Evolutionary conservation across 2,329 filamentous ascomycete species (phyloP).

Genomic region (Bretziella fagacearum): DNA sequence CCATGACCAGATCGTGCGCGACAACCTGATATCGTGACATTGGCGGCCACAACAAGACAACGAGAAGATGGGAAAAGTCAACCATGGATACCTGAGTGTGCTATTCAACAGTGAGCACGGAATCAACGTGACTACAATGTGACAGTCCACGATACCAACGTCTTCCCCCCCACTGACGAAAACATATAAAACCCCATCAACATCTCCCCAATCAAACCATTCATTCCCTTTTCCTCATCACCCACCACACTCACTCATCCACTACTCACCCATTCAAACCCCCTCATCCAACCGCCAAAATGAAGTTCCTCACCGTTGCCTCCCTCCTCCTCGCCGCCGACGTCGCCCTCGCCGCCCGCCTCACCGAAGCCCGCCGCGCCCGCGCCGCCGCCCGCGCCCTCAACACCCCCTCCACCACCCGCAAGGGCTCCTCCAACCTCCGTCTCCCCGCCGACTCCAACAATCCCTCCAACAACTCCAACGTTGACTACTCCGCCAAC

Average conservation of each 20-base stretch:
- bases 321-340: conserved; percentile 5
- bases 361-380: conserved; percentile 10
- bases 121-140: not conserved
- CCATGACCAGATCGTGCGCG: not conserved
- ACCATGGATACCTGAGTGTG: not conserved
- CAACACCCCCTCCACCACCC: not conserved
- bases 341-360: conserved; percentile 5
- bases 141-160: not conserved
- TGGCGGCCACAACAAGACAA: not conserved
- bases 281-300: not conserved
- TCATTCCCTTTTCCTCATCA: not conserved
- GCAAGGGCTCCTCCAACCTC: conserved; percentile 5
- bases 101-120: not conserved
- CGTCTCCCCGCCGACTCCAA: conserved; percentile 5
- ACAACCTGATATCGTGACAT: not conserved
- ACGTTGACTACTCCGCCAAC: conserved; percentile 18
- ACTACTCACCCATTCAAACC: not conserved
- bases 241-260: not conserved
- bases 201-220: not conserved
- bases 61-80: not conserved
- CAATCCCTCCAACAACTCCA: conserved; percentile 3
- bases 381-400: conserved; percentile 3
- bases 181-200: not conserved
- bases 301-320: conserved; percentile 11
- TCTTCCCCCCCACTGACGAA: not conserved